Evolutionary conservation across 2,329 filamentous ascomycete genomes (phyloP).

Genomic region (Sporothrix inflata): DNA sequence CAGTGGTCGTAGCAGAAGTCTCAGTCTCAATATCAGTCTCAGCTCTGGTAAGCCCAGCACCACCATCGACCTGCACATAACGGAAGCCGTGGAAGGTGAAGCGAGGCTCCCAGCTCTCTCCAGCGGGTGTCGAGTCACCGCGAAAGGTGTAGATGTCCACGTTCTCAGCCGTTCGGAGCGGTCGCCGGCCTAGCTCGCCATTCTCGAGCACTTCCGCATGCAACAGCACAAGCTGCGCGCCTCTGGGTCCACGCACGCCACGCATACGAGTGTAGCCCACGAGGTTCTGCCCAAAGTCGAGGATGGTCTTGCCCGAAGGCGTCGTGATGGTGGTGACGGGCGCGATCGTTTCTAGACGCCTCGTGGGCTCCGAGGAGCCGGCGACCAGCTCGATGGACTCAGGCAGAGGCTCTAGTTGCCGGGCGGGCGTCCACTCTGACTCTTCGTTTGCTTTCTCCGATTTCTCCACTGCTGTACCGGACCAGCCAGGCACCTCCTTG

Average conservation of each 20-base stretch:
- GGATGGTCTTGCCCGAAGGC: conserved; percentile 49
- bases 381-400: too few species aligned
- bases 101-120: conserved; percentile 51
- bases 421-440: too few species aligned
- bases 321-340: too few species aligned
- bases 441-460: too few species aligned
- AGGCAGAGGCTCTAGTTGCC: too few species aligned
- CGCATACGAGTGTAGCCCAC: too few species aligned
- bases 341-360: too few species aligned
- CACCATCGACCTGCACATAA: conserved; percentile 40
- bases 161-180: conserved; percentile 49
- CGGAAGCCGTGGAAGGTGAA: conserved; percentile 60
- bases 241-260: neutral
- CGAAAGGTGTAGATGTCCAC: conserved; percentile 43
- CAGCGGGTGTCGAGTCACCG: conserved; percentile 35
- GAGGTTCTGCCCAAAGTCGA: conserved; percentile 64
- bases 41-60: too few species aligned
- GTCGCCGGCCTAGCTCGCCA: conserved; percentile 46
- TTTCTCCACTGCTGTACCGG: too few species aligned
- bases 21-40: too few species aligned
- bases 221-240: conserved; percentile 44
- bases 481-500: too few species aligned
- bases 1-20: neutral
- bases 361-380: too few species aligned
- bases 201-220: conserved; percentile 61